These are phyloP conservation scores for Geoglossum cookeanum DNA, from an alignment of 2,329 filamentous ascomycete genomes.

Conservation along the genomic window DNA sequence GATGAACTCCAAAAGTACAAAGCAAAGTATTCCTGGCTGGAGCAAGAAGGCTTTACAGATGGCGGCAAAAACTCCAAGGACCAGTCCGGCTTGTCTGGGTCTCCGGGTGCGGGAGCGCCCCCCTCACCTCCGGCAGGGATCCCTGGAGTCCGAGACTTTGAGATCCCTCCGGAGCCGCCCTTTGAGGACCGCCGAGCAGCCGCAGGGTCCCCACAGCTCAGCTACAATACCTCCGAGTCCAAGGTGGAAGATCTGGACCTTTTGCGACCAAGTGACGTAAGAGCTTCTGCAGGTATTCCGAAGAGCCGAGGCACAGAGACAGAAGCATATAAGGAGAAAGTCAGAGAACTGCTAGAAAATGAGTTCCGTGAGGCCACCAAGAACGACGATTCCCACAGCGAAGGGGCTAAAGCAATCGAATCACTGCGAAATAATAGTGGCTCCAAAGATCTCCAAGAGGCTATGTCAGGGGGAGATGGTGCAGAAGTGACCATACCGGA, in stretches of 20 bases:
- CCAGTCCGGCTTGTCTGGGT: neutral
- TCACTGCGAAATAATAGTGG: neutral
- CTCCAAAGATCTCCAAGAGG: neutral
- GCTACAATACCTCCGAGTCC: neutral
- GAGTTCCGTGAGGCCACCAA: neutral
- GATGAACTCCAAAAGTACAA: neutral
- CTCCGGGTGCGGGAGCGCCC: neutral
- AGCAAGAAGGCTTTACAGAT: neutral
- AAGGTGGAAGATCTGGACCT: constrained; percentile 11
- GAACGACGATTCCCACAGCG: neutral
- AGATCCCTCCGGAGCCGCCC: neutral
- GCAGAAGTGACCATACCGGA: neutral
- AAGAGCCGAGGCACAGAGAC: constrained; percentile 9
- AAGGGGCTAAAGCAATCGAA: neutral
- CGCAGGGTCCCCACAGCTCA: neutral
- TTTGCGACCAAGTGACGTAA: constrained; percentile 11
- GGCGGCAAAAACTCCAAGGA: neutral
- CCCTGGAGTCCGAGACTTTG: neutral
- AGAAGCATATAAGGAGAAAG: neutral
- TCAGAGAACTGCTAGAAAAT: neutral
- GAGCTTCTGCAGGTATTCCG: constrained; percentile 10
- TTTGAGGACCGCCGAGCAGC: neutral
- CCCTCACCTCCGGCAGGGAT: neutral
- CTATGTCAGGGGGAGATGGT: neutral
- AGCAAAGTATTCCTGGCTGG: neutral